Evolutionary conservation across 108 stramenopile genomes (phyloP), one percentile per base, ranked within the genome.

Genomic region (Nitzschia putrida): DNA sequence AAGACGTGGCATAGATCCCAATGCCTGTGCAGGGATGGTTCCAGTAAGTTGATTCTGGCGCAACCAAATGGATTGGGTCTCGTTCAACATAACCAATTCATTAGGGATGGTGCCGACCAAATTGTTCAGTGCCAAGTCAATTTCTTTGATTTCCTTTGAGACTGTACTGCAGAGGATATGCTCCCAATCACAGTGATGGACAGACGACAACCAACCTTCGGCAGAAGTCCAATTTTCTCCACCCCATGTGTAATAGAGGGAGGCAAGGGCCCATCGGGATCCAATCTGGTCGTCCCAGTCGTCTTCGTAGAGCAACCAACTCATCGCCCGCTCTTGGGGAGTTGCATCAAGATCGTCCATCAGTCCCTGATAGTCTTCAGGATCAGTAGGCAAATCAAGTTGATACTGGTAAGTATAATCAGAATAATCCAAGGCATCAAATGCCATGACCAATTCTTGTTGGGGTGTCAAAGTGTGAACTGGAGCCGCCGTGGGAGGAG

Each of bases 101-200:
- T 38, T 13, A 0, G 79, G 68, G n/a, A 83, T 69, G 3, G 66
- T 69, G 41, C 82, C 82, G 12, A 52, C 40, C 14, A 83, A 38
- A 43, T 76, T 78, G 68, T 83, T 83, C 52, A 45, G 52, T 1
- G 39, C 45, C 51, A 75, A 22, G 39, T 68, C 57, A 8, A 60
- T 22, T 41, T 61, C 74, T 1, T 52, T 23, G 50, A 75, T 59
- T 7, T 67, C 54, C 21, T 50, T 61, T 12, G 50, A 42, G 18
- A 61, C 7, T 2, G 55, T 9, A 34, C 69, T 60, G 45, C 74
- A 76, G 18, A 11, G 9, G 10, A 78, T 40, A 18, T 43, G 61
- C 13, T 67, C 47, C 77, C 77, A 78, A 3, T 67, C 61, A 57
- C 77, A 78, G n/a, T 52, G 39, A 9, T 38, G 49, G 0, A 38